Base-by-base conservation (phyloP, 768 basidiomycete genomes). In the Psilocybe cyanescens region DNA sequence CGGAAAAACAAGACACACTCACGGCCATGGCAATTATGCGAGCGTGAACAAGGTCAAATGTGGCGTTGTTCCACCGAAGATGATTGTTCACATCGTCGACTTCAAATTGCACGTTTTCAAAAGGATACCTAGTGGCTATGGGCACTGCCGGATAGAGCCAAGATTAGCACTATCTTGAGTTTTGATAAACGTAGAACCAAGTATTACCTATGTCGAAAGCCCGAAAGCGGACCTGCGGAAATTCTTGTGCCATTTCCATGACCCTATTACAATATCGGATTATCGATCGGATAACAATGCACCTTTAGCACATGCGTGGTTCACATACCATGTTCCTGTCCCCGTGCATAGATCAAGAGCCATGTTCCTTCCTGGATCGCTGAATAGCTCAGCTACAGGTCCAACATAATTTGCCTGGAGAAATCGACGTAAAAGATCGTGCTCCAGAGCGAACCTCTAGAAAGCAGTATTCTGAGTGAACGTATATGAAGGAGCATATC, bases 291-390 rank as follows among this genome's bases (percentile, higher is more conserved):
- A 66, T 69, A 62, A 60, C 51, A 62, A 69, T 58, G 33, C 49
- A 53, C 58, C 45, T 17, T 31, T 28, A 41, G 11, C 14, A 24
- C 60, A 29, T 41, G 39, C 64, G 56, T 54, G 29, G 50, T 61
- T 64, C 55, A 75, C 83, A 57, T 63, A 90, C 92, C 92, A 94
- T 74, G 70, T 75, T 4, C 92, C 92, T 16, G 82, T 89, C 16
- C 92, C 92, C 6, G 87, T 90, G 64, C 92, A 87, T n/a, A 92
- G 68, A 73, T 94, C 92, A 51, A 94, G 78, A 47, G 81, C 89
- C 61, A 81, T 79, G 72, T 77, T 83, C 58, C 78, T 78, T 46
- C 71, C 76, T 4, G 53, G 50, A 5, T 73, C 69, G 45, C 74
- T 76, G 51, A 93, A 77, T 31, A 83, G 74, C 60, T 86, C 78